These are phyloP conservation scores for Cryptococcus sp. DNA, from an alignment of 1,284 basidiomycete species.

Conservation along the genomic window DNA sequence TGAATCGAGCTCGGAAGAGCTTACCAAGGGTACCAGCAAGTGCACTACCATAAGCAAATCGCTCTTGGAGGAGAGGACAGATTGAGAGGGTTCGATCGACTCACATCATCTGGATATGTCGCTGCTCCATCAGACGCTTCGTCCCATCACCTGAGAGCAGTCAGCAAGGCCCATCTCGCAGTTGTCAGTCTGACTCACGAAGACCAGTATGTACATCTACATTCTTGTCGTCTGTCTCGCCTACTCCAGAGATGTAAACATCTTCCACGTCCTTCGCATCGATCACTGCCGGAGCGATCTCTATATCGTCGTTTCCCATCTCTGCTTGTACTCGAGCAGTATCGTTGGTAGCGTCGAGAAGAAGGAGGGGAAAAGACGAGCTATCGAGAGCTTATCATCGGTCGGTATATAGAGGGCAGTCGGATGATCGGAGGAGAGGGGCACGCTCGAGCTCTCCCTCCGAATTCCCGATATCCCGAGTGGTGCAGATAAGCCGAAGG, in stretches of 20 bases:
- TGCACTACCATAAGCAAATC: too few relatives aligned
- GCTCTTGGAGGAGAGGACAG: too few relatives aligned
- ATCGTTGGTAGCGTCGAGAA: not conserved
- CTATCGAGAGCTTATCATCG: too few relatives aligned
- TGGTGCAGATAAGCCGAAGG: too few relatives aligned
- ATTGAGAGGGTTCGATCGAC: too few relatives aligned
- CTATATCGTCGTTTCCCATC: not conserved
- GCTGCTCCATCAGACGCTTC: conserved; percentile 28
- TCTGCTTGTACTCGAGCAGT: not conserved
- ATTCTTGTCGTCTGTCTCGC: not conserved
- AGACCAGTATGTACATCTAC: not conserved
- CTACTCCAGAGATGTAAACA: not conserved
- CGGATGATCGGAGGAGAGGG: too few relatives aligned
- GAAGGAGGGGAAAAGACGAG: too few relatives aligned
- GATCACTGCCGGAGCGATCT: not conserved
- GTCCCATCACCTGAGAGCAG: conserved; percentile 13
- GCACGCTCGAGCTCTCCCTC: too few relatives aligned
- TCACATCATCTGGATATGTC: conserved; percentile 37
- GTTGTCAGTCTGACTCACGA: not conserved
- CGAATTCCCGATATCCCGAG: too few relatives aligned
- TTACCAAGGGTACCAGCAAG: not conserved
- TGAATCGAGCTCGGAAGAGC: not conserved
- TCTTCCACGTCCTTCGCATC: not conserved
- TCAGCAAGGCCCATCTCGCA: not conserved
- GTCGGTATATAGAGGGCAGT: too few relatives aligned